Evolutionary conservation across 2,329 filamentous ascomycete species (phyloP), one percentile per base, ranked within the genome.

Genomic region (Pseudogymnoascus sp.): DNA sequence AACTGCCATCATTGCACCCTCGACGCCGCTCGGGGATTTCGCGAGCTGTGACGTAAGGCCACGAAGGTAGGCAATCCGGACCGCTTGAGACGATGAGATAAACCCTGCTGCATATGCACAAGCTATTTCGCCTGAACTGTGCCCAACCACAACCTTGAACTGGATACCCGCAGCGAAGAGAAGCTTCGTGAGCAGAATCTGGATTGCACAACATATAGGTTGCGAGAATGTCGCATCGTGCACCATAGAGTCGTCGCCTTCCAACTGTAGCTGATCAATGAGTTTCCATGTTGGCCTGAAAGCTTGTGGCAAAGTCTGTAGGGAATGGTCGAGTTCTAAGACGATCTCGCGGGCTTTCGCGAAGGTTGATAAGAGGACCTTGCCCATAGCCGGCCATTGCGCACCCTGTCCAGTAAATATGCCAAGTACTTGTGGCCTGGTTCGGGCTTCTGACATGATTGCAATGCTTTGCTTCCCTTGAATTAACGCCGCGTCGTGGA

Each of bases 1-100:
- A 2, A 83, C 80, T 0, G 83, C 83, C 68, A 84, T 76, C 84
- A 85, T 86, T 10, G 77, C 73, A 0, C 83, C 83, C 10, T 71
- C 71, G 33, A 61, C 31, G 4, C 35, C 59, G 38, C 16, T 62
- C 22, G 60, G 50, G 28, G 71, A 66, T 78, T 75, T 68, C 65
- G 69, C 46, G 63, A 63, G 24, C 16, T 19, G 12, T 26, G 72
- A 67, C 26, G 26, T 28, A 28, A 28, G 26, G 26, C 26, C 26
- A 59, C 75, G 62, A 62, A 70, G 67, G 68, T 83, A 85, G 1
- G 82, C 82, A 11, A 79, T 73, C 1, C 75, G 73, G 71, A 73
- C 68, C 11, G 76, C 75, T 37, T 73, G 69, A 5, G 69, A 66
- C 26, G 26, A 28, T 5, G 65, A 65, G 10, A 70, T 71, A 0